Percentiles rank a stretch among this genome's conserved stretches.
Evolutionary conservation across 225 moss, liverwort and hornwort genomes (phyloP).

Genomic region (Sphagnum tenellum): DNA sequence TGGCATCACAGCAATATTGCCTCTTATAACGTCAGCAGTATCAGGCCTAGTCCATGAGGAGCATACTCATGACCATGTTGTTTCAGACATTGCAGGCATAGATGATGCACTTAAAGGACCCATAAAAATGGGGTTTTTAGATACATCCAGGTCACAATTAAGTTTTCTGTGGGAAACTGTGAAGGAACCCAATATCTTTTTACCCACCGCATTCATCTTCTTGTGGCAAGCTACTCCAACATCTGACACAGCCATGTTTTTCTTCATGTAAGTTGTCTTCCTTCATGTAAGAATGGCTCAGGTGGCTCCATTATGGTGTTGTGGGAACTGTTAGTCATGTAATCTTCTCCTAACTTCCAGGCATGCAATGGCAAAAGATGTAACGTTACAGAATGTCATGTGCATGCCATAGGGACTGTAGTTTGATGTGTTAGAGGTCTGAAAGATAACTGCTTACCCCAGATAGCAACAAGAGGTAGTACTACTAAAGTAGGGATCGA

Average conservation of each 20-base stretch:
- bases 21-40: constrained; percentile 57
- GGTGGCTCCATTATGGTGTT: not conserved
- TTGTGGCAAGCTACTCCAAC: constrained; percentile 98
- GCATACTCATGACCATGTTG: constrained; percentile 2
- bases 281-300: not conserved
- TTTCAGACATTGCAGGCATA: constrained; percentile 6
- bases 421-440: not conserved
- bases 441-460: not conserved
- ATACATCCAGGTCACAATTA: constrained; percentile 60
- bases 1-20: constrained; percentile 53
- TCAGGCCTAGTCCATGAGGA: constrained; percentile 58
- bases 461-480: not conserved
- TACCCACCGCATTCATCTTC: constrained; percentile 93
- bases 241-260: constrained; percentile 98
- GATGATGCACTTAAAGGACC: constrained; percentile 1
- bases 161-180: constrained; percentile 78
- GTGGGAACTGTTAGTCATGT: not conserved
- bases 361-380: not conserved
- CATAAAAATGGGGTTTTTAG: constrained; percentile 28
- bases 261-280: constrained; percentile 59
- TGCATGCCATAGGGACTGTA: not conserved
- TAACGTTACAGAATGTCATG: not conserved
- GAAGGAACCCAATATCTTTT: constrained; percentile 84
- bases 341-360: not conserved
- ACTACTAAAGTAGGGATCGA: not conserved